These are phyloP conservation scores for Haplosporangium sp. DNA, from an alignment of 371 early-diverging fungal species.

Conservation along the genomic window DNA sequence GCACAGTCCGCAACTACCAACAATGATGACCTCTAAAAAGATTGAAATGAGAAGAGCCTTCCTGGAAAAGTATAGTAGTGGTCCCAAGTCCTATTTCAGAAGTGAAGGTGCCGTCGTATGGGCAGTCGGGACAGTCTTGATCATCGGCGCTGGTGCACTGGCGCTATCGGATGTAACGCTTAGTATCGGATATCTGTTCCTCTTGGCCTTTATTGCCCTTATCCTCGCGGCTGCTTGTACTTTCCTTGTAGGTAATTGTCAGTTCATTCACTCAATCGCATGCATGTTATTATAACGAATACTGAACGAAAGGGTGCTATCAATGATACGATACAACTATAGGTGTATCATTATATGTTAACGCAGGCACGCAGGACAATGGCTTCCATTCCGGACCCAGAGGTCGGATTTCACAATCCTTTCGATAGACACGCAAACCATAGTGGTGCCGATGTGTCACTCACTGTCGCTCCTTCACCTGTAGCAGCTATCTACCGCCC, in stretches of 20 bases:
- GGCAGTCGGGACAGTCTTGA: slow-evolving; percentile 12
- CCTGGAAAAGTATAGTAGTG: slow-evolving; percentile 23
- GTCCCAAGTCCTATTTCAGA: slow-evolving; percentile 20
- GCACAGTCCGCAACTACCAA: too few relatives aligned
- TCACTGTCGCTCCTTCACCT: slow-evolving; percentile 12
- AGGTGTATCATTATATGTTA: slow-evolving; percentile 27
- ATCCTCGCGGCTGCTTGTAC: slow-evolving; percentile 6
- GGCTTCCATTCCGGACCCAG: slow-evolving; percentile 13
- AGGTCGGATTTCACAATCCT: slow-evolving; percentile 6
- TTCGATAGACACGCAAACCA: slow-evolving; percentile 9
- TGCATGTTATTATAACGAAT: not conserved
- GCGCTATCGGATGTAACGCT: slow-evolving; percentile 12
- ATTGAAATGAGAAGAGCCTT: slow-evolving; percentile 15
- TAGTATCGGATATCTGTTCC: slow-evolving; percentile 12
- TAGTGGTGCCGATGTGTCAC: slow-evolving; percentile 19
- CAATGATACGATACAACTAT: not conserved
- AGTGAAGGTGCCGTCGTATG: slow-evolving; percentile 20
- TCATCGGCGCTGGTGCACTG: slow-evolving; percentile 20
- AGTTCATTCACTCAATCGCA: too few relatives aligned
- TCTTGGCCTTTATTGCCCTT: slow-evolving; percentile 9
- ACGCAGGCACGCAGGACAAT: slow-evolving; percentile 30
- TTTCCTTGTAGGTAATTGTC: slow-evolving; percentile 10
- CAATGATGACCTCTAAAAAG: slow-evolving; percentile 7
- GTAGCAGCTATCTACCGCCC: not conserved
- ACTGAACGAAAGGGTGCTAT: not conserved